Conservation (phyloP, 495 filamentous ascomycete genomes). For the Hypoxylon rickii region DNA sequence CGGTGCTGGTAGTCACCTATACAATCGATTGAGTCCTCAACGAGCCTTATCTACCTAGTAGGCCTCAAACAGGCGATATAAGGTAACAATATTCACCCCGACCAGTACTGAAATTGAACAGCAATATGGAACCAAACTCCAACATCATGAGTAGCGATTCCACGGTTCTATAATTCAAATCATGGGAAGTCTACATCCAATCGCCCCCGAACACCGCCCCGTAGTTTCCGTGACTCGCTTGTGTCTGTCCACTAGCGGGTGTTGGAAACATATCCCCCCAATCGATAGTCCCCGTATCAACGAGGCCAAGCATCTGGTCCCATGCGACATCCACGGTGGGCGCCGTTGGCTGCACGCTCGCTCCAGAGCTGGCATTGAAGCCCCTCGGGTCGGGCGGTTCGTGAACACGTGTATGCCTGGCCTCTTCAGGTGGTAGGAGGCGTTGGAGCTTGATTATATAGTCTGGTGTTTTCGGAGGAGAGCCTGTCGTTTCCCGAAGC, state of each 20-base stretch:
- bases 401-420: constrained; percentile 13
- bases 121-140: background rate
- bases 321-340: constrained; percentile 26
- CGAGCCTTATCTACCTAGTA: too few relatives aligned
- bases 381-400: constrained; percentile 5
- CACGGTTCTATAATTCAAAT: too few relatives aligned
- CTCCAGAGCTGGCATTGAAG: constrained; percentile 1
- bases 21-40: too few relatives aligned
- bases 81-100: background rate
- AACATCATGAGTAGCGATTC: constrained; percentile 3
- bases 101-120: background rate
- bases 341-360: constrained; percentile 5
- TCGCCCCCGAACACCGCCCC: constrained; percentile 21
- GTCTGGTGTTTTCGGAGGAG: constrained; percentile 36
- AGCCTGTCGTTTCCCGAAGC: constrained; percentile 27
- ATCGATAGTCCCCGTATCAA: constrained; percentile 43
- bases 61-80: too few relatives aligned
- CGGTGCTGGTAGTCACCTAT: too few relatives aligned
- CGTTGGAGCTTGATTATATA: constrained; percentile 44
- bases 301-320: constrained; percentile 45
- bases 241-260: constrained; percentile 13
- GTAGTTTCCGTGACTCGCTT: constrained; percentile 13
- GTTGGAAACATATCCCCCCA: constrained; percentile 49
- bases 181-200: constrained; percentile 23
- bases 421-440: constrained; percentile 32